Base-by-base conservation (phyloP, 163 green algal species). In the Chlamydomonas reinhardtii region DNA sequence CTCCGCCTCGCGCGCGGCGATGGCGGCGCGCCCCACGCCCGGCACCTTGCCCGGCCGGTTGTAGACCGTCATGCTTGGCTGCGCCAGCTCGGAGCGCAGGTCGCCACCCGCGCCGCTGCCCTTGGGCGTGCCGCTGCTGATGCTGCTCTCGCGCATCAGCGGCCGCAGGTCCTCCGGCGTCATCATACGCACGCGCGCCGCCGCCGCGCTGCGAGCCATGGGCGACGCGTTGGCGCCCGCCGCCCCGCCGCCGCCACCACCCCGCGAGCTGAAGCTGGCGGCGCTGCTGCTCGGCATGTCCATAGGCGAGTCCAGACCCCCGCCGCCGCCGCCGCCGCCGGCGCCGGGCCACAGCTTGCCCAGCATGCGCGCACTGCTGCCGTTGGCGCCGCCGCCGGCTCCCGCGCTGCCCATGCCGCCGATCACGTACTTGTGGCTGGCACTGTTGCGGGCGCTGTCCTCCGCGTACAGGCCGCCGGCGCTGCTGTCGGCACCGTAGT, bases 111-210 rank as follows among this genome's bases (percentile, higher is more conserved):
- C 35, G 56, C 71, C 56, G 62, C 56, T 59, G 37, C 39, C 37
- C 24, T 76, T 74, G 72, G 62, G 35, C 4, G 82, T 70, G 48
- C 48, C 9, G 9, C 72, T 75, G 27, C 34, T 74, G 71, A 87
- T 43, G 61, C 54, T 74, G 37, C 72, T 82, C 72, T 87, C 82
- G 3, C 82, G 72, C 82, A 87, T 87, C 2, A 87, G 72, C 73
- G 82, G 72, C 31, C 82, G 82, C 61, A 82, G n/a, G 31, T 87
- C 82, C 20, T 87, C 82, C 2, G 72, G 82, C n/a, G 72, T 59
- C 82, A 82, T 39, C 61, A 81, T 69, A 24, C 72, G 71, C 29
- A 75, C 82, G 20, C 82, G 82, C 61, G 62, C 25, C 73, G 39
- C 29, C 29, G 69, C 70, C 56, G 79, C 69, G 43, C 25, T 25